Evolutionary conservation across 2,329 filamentous ascomycete species (phyloP).

Genomic region (Sporothrix curviconia): DNA sequence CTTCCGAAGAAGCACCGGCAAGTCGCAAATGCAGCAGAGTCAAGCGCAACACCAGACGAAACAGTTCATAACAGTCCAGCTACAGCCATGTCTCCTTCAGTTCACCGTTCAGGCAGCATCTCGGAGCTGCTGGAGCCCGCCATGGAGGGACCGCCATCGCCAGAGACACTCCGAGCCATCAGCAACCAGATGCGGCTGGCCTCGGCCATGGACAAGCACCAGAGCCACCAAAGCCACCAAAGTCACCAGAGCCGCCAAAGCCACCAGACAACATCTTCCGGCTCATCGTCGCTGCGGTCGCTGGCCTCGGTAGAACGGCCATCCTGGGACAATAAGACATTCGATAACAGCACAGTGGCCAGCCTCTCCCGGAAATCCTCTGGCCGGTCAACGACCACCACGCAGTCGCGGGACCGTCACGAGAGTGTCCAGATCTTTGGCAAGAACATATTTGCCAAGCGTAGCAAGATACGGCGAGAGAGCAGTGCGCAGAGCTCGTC

Average conservation of each 20-base stretch:
- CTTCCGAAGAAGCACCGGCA: background rate
- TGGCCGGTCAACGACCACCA: constrained; percentile 46
- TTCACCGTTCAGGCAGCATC: constrained; percentile 20
- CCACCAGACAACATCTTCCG: constrained; percentile 47
- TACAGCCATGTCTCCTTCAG: constrained; percentile 9
- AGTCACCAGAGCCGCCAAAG: constrained; percentile 23
- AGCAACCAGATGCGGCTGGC: constrained; percentile 53
- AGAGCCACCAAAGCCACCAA: constrained; percentile 14
- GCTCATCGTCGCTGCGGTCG: constrained; percentile 48
- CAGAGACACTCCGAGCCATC: constrained; percentile 51
- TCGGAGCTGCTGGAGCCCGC: constrained; percentile 49
- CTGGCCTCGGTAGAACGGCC: constrained; percentile 36
- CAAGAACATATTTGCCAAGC: constrained; percentile 53
- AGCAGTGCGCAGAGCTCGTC: constrained; percentile 43
- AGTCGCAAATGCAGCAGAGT: background rate
- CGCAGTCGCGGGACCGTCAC: constrained; percentile 46
- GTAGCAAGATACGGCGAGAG: constrained; percentile 45
- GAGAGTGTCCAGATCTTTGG: constrained; percentile 56
- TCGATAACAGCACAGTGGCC: constrained; percentile 34
- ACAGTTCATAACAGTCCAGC: background rate
- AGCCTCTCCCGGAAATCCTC: constrained; percentile 50
- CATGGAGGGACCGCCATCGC: constrained; percentile 55
- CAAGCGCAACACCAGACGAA: background rate
- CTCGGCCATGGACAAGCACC: constrained; percentile 42
- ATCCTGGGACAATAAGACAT: constrained; percentile 43